Evolutionary conservation across 2,329 filamentous ascomycete genomes (phyloP).

Genomic region (Xylaria arbuscula): DNA sequence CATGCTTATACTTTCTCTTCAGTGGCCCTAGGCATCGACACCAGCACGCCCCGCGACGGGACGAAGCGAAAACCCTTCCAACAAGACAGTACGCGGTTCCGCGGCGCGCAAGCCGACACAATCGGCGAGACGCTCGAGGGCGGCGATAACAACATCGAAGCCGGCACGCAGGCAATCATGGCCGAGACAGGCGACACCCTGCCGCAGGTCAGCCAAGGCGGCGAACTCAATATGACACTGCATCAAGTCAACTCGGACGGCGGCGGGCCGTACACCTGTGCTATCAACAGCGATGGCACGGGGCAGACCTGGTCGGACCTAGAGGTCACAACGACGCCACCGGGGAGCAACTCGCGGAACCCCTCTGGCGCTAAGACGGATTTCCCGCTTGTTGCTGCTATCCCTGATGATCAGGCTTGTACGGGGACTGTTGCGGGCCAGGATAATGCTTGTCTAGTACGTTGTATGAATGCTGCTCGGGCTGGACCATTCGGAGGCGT

Average conservation of each 20-base stretch:
- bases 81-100: conserved; percentile 72
- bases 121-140: conserved; percentile 68
- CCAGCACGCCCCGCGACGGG: conserved; percentile 69
- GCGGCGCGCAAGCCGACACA: conserved; percentile 61
- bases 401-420: conserved; percentile 66
- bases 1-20: conserved; percentile 6
- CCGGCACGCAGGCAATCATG: conserved; percentile 68
- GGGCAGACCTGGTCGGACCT: conserved; percentile 64
- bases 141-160: conserved; percentile 67
- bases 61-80: conserved; percentile 71
- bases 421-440: conserved; percentile 70
- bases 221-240: conserved; percentile 69
- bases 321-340: conserved; percentile 65
- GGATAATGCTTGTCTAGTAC: conserved; percentile 70
- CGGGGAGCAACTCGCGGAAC: conserved; percentile 63
- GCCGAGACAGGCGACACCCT: conserved; percentile 65
- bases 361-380: conserved; percentile 55
- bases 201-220: conserved; percentile 69
- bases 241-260: conserved; percentile 76
- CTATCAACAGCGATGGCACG: conserved; percentile 71
- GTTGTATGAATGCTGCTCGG: conserved; percentile 69
- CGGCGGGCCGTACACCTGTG: conserved; percentile 72
- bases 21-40: conserved; percentile 62
- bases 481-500: conserved; percentile 73
- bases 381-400: conserved; percentile 66